phyloP scores from a whole-genome alignment of 352 stramenopile genomes.

The Globisporangium barbulae region DNA sequence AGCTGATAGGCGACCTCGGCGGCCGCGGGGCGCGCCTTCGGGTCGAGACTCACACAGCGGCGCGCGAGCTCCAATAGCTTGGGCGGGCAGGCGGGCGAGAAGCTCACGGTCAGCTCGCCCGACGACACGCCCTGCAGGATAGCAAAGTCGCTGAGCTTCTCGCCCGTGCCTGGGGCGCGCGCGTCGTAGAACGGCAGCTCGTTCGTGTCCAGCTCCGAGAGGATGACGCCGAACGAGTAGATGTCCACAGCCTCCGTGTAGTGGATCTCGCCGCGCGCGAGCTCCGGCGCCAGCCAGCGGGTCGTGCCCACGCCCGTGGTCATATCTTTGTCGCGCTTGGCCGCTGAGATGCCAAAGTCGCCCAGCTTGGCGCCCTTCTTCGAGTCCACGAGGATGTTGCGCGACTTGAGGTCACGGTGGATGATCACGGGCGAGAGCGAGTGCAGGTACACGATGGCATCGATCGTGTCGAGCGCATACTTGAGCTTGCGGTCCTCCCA shows the following conservation, averaged over 20 bases:
- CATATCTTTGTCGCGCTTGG: conserved; percentile 56
- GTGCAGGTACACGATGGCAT: conserved; percentile 69
- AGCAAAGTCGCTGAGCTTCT: conserved; percentile 52
- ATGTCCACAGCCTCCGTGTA: conserved; percentile 70
- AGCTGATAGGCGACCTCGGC: conserved; percentile 62
- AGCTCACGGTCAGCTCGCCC: conserved; percentile 34
- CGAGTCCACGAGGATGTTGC: conserved; percentile 62
- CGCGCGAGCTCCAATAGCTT: conserved; percentile 48
- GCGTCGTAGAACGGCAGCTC: conserved; percentile 57
- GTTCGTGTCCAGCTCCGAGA: conserved; percentile 70
- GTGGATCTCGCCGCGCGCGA: conserved; percentile 49
- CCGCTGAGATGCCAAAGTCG: conserved; percentile 64
- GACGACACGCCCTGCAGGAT: conserved; percentile 56
- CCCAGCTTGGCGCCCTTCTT: conserved; percentile 62
- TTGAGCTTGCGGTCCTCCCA: conserved; percentile 43
- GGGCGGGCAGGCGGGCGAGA: conserved; percentile 37
- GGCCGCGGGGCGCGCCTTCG: conserved; percentile 44
- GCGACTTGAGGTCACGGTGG: conserved; percentile 70
- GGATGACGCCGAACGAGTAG: conserved; percentile 66
- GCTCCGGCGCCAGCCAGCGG: conserved; percentile 61
- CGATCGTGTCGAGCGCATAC: conserved; percentile 59
- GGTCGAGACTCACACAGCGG: conserved; percentile 50
- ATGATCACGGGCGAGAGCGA: conserved; percentile 62
- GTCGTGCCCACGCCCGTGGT: conserved; percentile 59
- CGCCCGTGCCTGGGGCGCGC: conserved; percentile 20